These are phyloP conservation scores for Podospora pseudopauciseta DNA, from an alignment of 495 filamentous ascomycete species.

Conservation along the genomic window DNA sequence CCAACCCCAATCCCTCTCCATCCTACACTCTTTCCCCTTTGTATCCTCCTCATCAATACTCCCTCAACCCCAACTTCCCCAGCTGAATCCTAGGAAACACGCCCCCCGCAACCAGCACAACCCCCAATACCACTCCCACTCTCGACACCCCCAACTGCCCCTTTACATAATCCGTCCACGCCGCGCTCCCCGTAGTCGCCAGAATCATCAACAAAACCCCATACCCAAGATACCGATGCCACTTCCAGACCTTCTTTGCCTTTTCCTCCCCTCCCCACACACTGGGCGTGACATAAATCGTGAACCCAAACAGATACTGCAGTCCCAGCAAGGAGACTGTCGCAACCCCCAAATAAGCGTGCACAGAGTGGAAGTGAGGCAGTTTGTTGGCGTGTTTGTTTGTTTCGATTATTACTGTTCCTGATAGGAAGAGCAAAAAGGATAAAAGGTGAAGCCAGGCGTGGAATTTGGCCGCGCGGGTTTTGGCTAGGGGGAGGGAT, in stretches of 20 bases:
- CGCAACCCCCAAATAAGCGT: constrained; percentile 73
- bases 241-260: constrained; percentile 83
- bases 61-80: constrained; percentile 67
- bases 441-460: constrained; percentile 61
- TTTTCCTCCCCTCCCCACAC: constrained; percentile 74
- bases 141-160: constrained; percentile 61
- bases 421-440: constrained; percentile 57
- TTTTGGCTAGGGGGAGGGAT: constrained; percentile 68
- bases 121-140: constrained; percentile 64
- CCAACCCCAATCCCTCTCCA: background rate
- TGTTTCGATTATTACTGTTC: constrained; percentile 72
- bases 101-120: constrained; percentile 61
- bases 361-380: constrained; percentile 70
- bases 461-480: constrained; percentile 66
- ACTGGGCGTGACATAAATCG: constrained; percentile 67
- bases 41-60: background rate
- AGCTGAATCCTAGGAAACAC: constrained; percentile 75
- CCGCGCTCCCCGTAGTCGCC: constrained; percentile 70
- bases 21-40: background rate
- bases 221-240: constrained; percentile 81
- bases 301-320: constrained; percentile 74
- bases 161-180: constrained; percentile 65
- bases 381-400: constrained; percentile 63
- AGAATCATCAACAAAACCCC: constrained; percentile 63
- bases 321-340: constrained; percentile 68